These are phyloP conservation scores for Macrophomina pseudophaseolina DNA, from an alignment of 2,329 filamentous ascomycete species.

Conservation along the genomic window DNA sequence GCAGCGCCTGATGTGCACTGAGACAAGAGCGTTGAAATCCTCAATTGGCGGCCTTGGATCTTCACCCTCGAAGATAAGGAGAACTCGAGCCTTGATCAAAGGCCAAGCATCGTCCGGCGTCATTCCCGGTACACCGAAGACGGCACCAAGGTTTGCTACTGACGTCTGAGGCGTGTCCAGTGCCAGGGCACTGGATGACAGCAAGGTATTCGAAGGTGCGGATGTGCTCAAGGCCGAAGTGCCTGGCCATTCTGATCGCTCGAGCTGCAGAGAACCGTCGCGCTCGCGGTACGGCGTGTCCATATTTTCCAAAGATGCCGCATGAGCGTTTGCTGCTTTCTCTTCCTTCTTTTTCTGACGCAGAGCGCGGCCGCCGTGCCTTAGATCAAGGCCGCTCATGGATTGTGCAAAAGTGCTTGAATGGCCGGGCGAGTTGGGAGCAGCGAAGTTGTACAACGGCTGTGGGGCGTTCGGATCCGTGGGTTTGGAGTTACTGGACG, in stretches of 20 bases:
- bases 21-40: slow-evolving; percentile 81
- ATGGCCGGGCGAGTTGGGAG: slow-evolving; percentile 73
- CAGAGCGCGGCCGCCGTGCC: slow-evolving; percentile 76
- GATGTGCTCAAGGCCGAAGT: slow-evolving; percentile 35
- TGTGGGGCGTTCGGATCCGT: slow-evolving; percentile 76
- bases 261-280: slow-evolving; percentile 46
- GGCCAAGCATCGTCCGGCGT: slow-evolving; percentile 80
- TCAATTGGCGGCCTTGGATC: slow-evolving; percentile 80
- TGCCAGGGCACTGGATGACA: slow-evolving; percentile 15
- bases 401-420: slow-evolving; percentile 76
- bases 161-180: slow-evolving; percentile 31
- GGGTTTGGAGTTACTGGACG: slow-evolving; percentile 75
- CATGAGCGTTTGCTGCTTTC: slow-evolving; percentile 49
- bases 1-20: slow-evolving; percentile 77
- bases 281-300: slow-evolving; percentile 42
- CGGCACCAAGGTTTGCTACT: slow-evolving; percentile 51
- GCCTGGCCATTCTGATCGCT: slow-evolving; percentile 45
- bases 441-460: slow-evolving; percentile 78
- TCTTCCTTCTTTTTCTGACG: slow-evolving; percentile 72
- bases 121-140: slow-evolving; percentile 55
- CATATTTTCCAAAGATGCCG: slow-evolving; percentile 39
- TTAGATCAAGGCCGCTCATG: slow-evolving; percentile 78
- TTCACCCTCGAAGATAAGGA: slow-evolving; percentile 81
- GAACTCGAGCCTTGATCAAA: slow-evolving; percentile 73
- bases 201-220: slow-evolving; percentile 28